Percentiles rank a stretch among this genome's conserved stretches.
phyloP scores from a whole-genome alignment of 768 basidiomycete genomes.

The Astraeus odoratus region DNA sequence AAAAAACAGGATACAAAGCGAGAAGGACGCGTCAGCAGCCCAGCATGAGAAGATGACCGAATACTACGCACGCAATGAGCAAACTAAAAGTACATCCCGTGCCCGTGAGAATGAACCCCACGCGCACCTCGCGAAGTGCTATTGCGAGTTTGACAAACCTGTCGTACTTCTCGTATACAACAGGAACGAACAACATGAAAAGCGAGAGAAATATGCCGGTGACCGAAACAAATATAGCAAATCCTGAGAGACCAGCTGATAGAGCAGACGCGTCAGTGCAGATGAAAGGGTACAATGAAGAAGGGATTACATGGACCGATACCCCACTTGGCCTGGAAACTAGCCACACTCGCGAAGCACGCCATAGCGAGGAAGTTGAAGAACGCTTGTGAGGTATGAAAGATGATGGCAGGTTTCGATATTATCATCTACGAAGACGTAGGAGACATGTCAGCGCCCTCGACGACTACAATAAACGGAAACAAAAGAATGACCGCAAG shows the following conservation, averaged over 20 bases:
- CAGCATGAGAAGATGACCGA: constrained; percentile 1
- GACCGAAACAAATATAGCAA: constrained; percentile 77
- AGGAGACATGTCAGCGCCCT: constrained; percentile 11
- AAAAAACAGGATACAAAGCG: too few species aligned
- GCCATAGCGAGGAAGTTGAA: constrained; percentile 92
- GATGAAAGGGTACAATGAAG: neutral
- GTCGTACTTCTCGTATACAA: constrained; percentile 82
- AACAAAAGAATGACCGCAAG: constrained; percentile 48
- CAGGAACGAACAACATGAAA: constrained; percentile 72
- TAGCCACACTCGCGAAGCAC: constrained; percentile 84
- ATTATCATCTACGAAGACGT: constrained; percentile 65
- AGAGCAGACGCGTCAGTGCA: constrained; percentile 11
- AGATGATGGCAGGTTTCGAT: constrained; percentile 74
- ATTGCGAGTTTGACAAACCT: constrained; percentile 70
- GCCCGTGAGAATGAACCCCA: constrained; percentile 76
- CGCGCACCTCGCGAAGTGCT: constrained; percentile 75
- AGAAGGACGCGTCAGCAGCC: constrained; percentile 16
- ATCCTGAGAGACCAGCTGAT: constrained; percentile 79
- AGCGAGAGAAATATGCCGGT: constrained; percentile 64
- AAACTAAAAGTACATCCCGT: constrained; percentile 59
- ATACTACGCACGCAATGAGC: constrained; percentile 63
- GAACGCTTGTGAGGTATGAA: constrained; percentile 74
- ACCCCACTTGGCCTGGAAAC: constrained; percentile 79
- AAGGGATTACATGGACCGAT: constrained; percentile 68
- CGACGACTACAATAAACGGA: constrained; percentile 3